Evolutionary conservation across 78 protist genomes (phyloP).

Genomic region (Chrysochromulina parva): DNA sequence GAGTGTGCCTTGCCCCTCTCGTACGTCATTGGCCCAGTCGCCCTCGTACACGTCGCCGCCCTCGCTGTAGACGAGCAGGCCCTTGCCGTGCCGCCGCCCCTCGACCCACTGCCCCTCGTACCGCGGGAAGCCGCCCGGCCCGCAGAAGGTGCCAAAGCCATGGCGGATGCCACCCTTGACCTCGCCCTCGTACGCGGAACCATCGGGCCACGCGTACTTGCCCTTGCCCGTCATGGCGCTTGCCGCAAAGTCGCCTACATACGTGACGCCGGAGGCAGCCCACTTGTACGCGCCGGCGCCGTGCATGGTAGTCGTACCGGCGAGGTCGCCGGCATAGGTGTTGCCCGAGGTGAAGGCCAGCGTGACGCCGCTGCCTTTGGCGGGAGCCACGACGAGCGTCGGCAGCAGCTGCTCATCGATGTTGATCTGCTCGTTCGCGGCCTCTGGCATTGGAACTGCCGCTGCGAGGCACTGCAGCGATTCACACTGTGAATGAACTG

Average conservation of each 20-base stretch:
- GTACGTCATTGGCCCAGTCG: slow-evolving; percentile 13
- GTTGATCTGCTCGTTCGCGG: too few relatives aligned
- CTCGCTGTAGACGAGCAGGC: background rate
- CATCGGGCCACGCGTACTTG: slow-evolving; percentile 30
- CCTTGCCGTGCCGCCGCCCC: slow-evolving; percentile 11
- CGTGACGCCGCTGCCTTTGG: too few relatives aligned
- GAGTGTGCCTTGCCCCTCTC: slow-evolving; percentile 18
- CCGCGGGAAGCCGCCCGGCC: background rate
- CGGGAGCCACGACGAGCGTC: too few relatives aligned
- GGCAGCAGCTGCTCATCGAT: too few relatives aligned
- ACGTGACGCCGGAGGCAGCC: background rate
- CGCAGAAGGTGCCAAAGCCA: background rate
- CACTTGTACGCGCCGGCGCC: background rate
- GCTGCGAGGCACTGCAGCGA: too few relatives aligned
- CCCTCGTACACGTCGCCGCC: slow-evolving; percentile 13
- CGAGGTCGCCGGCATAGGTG: background rate
- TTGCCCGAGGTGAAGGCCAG: background rate
- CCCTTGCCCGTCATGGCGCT: background rate
- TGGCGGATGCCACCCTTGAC: background rate
- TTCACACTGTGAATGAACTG: too few relatives aligned
- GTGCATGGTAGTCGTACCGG: background rate
- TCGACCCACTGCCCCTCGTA: slow-evolving; percentile 12
- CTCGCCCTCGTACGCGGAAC: slow-evolving; percentile 15
- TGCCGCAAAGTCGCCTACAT: background rate
- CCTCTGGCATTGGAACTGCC: too few relatives aligned